A percentile compares a stretch with the other conserved stretches of the same genome.
These are phyloP conservation scores for Coemansia sp. DNA, from an alignment of 192 early-diverging fungal genomes.

Conservation along the genomic window DNA sequence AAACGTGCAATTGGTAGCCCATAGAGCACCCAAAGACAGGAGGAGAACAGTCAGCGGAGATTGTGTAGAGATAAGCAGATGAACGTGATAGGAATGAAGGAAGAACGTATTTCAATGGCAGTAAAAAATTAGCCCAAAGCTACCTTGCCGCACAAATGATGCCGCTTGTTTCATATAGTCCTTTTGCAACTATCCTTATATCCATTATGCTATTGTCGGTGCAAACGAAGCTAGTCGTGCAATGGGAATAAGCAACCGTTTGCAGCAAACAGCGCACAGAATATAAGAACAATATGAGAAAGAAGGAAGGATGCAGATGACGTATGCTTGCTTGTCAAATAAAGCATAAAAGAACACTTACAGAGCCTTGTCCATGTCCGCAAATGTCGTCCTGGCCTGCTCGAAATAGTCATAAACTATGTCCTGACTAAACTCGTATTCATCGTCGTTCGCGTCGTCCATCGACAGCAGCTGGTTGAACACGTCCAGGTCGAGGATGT, in stretches of 20 bases:
- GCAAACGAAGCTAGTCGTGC: neutral
- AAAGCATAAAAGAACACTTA: conserved; percentile 43
- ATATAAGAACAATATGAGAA: too few relatives aligned
- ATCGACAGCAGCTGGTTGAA: conserved; percentile 90
- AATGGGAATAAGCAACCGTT: neutral
- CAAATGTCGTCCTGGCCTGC: conserved; percentile 79
- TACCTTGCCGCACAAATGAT: neutral
- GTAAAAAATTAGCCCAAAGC: neutral
- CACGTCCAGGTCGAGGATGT: conserved; percentile 74
- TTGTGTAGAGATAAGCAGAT: neutral
- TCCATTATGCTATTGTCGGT: neutral
- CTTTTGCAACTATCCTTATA: neutral
- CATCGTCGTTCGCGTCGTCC: conserved; percentile 91
- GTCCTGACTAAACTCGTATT: conserved; percentile 71
- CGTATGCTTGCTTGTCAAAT: neutral
- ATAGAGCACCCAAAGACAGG: conserved; percentile 4
- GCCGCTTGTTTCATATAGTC: neutral
- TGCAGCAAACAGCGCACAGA: neutral
- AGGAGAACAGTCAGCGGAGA: neutral
- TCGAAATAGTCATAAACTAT: conserved; percentile 82
- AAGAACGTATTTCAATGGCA: too few relatives aligned
- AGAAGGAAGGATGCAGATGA: too few relatives aligned
- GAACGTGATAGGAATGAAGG: neutral
- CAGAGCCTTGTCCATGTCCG: conserved; percentile 66
- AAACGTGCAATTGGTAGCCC: neutral